phyloP scores from a whole-genome alignment of 192 early-diverging fungal species.

The Funneliformis mosseae region DNA sequence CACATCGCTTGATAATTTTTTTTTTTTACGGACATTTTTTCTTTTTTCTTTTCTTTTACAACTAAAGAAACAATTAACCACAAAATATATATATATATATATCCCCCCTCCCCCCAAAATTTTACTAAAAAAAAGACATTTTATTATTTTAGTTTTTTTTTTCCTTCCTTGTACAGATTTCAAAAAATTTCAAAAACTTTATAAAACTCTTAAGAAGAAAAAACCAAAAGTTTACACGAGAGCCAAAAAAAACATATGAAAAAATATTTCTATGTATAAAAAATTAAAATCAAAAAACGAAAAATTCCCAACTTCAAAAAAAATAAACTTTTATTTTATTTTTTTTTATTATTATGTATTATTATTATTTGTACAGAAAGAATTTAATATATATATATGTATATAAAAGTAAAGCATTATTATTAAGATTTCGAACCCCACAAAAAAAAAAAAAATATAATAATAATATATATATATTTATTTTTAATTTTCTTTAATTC shows the following conservation, averaged over 20 bases:
- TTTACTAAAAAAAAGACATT: background rate
- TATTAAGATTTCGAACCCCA: no score
- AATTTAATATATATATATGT: no score
- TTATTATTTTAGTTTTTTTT: background rate
- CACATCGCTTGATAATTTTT: background rate
- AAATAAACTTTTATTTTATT: background rate
- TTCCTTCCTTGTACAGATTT: background rate
- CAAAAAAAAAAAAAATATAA: no score
- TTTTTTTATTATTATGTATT: background rate
- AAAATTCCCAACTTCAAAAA: background rate
- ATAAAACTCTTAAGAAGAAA: background rate
- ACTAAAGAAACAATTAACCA: background rate
- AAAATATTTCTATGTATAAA: background rate
- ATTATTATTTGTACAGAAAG: no score
- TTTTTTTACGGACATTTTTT: background rate
- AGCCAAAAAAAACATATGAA: background rate
- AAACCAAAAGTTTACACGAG: background rate
- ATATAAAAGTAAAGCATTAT: no score
- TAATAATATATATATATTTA: no score
- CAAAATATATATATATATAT: background rate
- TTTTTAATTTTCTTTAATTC: background rate
- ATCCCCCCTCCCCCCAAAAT: background rate
- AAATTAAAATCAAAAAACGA: background rate
- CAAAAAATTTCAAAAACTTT: background rate
- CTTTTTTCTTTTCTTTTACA: background rate